Base-by-base conservation (phyloP, 2,329 filamentous ascomycete species). In the Alternaria arborescens region DNA sequence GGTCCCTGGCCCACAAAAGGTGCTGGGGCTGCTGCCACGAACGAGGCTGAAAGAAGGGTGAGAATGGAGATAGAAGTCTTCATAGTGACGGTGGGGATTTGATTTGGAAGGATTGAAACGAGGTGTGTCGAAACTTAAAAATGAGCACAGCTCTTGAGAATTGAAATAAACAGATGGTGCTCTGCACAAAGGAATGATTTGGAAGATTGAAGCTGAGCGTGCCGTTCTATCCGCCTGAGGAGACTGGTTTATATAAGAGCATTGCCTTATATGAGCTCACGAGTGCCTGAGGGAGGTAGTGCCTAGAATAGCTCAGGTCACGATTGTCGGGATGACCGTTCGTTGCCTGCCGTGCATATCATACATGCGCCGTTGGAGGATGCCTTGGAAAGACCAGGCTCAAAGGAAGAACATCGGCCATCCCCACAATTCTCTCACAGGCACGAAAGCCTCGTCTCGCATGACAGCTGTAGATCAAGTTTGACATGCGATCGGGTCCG, bases 81-180 rank as follows among this genome's bases (percentile, higher is more conserved):
- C 76, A 78, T 78, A 60, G 46, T 75, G 73, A 69, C 61, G 43
- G 44, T 52, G 42, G 55, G 30, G 36, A 41, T 28, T 60, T 58
- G 47, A 55, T 32, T 28, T 54, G 22, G 56, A 61, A 69, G 55
- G 52, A 62, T 68, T 71, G 68, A 60, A 73, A 60, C 64, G 68
- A 70, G 61, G 32, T 62, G 54, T 68, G 60, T 65, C 60, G 66
- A 73, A 61, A 69, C 52, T 57, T 67, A 65, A 55, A 55, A 65
- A 52, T 71, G 74, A 78, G 76, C 76, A 73, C 76, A 77, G 76
- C 75, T 77, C 76, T 70, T 44, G 57, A 68, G 62, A 72, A 73
- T 63, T 44, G 60, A 71, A 70, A 62, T 65, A 63, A 61, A 71
- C 48, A 61, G 61, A 65, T 60, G 53, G 74, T 77, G 74, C 65